These are phyloP conservation scores for Aphanomyces cochlioides DNA, from an alignment of 352 stramenopile species.

Conservation along the genomic window DNA sequence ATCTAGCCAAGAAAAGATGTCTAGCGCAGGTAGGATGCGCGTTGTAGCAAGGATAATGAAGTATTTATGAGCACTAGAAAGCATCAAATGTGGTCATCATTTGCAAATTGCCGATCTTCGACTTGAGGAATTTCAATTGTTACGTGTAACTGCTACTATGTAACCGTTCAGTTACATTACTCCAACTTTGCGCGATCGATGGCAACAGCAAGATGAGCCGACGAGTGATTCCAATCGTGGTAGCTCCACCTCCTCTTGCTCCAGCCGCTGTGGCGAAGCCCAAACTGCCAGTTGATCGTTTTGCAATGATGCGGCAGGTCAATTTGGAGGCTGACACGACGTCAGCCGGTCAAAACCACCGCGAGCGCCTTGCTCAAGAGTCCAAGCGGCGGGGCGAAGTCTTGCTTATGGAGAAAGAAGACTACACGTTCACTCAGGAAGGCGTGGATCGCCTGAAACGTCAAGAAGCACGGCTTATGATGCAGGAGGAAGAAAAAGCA, in stretches of 20 bases:
- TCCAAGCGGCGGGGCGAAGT: conserved; percentile 47
- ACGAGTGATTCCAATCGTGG: conserved; percentile 12
- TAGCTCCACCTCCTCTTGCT: background rate
- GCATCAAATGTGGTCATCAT: no score
- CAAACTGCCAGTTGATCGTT: conserved; percentile 28
- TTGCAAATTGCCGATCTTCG: no score
- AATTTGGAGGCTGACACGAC: conserved; percentile 31
- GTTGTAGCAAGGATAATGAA: no score
- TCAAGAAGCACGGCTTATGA: conserved; percentile 49
- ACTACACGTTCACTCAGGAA: conserved; percentile 56
- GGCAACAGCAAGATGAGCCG: background rate
- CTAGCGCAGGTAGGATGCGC: no score
- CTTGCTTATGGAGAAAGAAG: conserved; percentile 49
- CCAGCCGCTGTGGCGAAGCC: background rate
- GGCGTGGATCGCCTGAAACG: conserved; percentile 45
- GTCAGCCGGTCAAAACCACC: conserved; percentile 64
- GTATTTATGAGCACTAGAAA: no score
- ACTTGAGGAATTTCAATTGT: no score
- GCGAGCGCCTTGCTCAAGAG: conserved; percentile 50
- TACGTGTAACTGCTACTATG: no score
- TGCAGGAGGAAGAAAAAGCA: conserved; percentile 58
- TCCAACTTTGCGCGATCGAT: no score
- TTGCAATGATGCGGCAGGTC: conserved; percentile 30
- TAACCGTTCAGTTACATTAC: no score
- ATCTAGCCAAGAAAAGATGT: no score